Base-by-base conservation (phyloP, 345 rosid species). In the Camelina hispida region DNA sequence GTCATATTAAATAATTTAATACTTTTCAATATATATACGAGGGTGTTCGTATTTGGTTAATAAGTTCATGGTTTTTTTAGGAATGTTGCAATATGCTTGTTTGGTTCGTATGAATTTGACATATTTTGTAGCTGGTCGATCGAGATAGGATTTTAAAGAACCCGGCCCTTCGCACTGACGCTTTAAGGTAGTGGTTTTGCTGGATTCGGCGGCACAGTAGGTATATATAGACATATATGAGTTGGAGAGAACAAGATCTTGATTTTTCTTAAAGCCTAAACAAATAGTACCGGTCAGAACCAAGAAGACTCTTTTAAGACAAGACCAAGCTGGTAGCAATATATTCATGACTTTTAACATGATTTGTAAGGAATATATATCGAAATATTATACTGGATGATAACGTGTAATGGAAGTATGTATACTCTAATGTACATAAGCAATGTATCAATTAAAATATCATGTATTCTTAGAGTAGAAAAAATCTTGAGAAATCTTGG, bases 401-500 rank as follows among this genome's bases (percentile, higher is more conserved):
- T 28, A 38, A 60, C 30, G 16, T 62, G 32, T 42, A 40, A 9
- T 47, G 9, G 37, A 40, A 13, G 60, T 43, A 56, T 28, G 17
- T 32, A 20, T 62, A 14, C 4, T 15, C 2, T 55, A 66, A 50
- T 40, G 51, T 44, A 28, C 37, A 58, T 56, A 42, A 57, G 18
- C 59, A 46, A 48, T n/a, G 12, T 48, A 48, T 56, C 1, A 40
- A 40, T 40, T 10, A 53, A 38, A 40, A 47, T 54, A 40, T 35
- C 13, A 51, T 9, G 9, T 17, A 46, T 44, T 58, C n/a, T 13
- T 10, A 48, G 53, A 52, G 61, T 7, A 28, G 14, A 11, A 53
- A 38, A 73, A n/a, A 58, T 59, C 61, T 58, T 23, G 16, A 35
- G 43, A 54, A 76, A 55, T 62, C 75, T 47, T 76, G 60, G 65